These are phyloP conservation scores for Tephrocybe rancida DNA, from an alignment of 768 basidiomycete genomes.

Conservation along the genomic window DNA sequence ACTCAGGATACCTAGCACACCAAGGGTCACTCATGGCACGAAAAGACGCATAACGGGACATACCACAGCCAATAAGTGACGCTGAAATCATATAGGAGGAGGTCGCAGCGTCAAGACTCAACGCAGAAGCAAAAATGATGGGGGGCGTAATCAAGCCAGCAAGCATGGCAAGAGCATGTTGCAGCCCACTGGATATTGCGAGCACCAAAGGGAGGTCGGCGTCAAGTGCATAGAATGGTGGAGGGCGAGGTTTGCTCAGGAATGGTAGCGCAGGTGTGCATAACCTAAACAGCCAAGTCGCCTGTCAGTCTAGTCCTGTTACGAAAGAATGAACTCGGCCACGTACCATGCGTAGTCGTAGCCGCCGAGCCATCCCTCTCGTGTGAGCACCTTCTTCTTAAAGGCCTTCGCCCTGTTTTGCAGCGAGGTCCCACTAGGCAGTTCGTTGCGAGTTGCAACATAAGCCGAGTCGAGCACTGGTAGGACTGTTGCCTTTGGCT, in stretches of 20 bases:
- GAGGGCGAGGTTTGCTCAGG: conserved; percentile 37
- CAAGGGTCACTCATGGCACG: not conserved
- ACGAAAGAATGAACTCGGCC: not conserved
- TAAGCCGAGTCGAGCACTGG: conserved; percentile 11
- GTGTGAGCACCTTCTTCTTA: conserved; percentile 39
- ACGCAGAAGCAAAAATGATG: conserved; percentile 70
- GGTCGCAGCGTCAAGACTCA: conserved; percentile 58
- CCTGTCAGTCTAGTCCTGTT: not conserved
- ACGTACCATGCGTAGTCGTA: conserved; percentile 71
- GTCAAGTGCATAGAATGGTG: conserved; percentile 79
- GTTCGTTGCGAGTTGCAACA: not conserved
- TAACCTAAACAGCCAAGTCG: conserved; percentile 37
- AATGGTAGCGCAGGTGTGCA: conserved; percentile 73
- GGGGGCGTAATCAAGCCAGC: conserved; percentile 84
- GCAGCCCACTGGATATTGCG: conserved; percentile 72
- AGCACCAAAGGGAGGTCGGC: conserved; percentile 73
- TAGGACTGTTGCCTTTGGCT: conserved; percentile 14
- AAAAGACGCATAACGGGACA: conserved; percentile 20
- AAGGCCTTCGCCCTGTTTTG: conserved; percentile 12
- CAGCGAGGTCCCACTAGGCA: not conserved
- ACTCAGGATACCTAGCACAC: conserved; percentile 64
- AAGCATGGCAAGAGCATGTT: conserved; percentile 82
- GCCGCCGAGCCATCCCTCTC: conserved; percentile 80
- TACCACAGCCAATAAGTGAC: conserved; percentile 77
- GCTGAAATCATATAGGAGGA: conserved; percentile 83